These are phyloP conservation scores for Epichloe uncinata DNA, from an alignment of 2,329 filamentous ascomycete genomes.

Conservation along the genomic window DNA sequence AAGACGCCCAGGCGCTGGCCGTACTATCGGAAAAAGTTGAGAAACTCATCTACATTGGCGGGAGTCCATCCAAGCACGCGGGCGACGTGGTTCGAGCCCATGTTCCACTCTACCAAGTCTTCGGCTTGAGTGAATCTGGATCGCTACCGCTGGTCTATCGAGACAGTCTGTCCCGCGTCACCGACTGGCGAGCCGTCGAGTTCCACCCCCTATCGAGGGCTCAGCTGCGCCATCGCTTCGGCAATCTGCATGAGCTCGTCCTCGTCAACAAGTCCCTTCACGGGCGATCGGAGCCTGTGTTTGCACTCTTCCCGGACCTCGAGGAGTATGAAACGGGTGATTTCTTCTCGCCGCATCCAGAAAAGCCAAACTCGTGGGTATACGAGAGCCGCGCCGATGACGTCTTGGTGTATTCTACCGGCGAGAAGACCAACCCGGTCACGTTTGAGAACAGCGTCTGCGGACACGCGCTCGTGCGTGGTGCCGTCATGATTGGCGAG, in stretches of 20 bases:
- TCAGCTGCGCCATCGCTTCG: conserved; percentile 2
- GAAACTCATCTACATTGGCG: conserved; percentile 1
- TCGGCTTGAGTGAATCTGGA: conserved; percentile 3
- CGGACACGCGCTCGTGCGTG: conserved; percentile 1
- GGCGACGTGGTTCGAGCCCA: neutral
- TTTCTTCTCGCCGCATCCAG: conserved; percentile 2
- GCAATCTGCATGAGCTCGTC: conserved; percentile 1
- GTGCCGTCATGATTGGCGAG: conserved; percentile 3
- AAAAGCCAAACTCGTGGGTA: conserved; percentile 1
- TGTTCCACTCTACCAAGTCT: neutral
- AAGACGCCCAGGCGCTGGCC: neutral
- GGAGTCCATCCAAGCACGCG: neutral
- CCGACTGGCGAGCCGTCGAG: conserved; percentile 2
- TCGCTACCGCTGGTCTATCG: conserved; percentile 2
- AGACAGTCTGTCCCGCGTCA: neutral
- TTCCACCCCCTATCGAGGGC: neutral
- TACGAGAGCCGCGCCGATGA: conserved; percentile 4
- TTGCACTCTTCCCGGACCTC: neutral
- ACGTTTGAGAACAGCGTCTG: conserved; percentile 2
- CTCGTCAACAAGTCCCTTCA: neutral
- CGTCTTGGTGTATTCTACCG: conserved; percentile 5
- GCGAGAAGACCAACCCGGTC: conserved; percentile 6
- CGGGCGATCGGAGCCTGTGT: neutral
- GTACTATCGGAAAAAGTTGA: neutral
- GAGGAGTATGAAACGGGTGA: conserved; percentile 3